These are phyloP conservation scores for Gossypium trilobum DNA, from an alignment of 441 rosid genomes.

Conservation along the genomic window DNA sequence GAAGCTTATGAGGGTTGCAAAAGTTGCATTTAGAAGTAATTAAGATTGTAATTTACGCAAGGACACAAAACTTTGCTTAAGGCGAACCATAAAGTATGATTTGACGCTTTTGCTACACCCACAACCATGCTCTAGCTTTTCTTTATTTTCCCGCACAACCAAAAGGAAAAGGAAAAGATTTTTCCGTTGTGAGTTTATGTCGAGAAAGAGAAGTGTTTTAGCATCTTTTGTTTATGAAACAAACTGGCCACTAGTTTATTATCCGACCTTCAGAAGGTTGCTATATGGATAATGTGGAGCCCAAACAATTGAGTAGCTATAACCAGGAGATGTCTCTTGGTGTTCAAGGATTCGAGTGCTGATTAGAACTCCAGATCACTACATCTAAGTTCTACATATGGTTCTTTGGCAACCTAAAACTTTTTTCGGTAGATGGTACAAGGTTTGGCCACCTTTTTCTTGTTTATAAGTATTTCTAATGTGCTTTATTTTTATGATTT, in stretches of 20 bases:
- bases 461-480: not conserved
- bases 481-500: not conserved
- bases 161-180: not conserved
- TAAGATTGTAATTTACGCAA: not conserved
- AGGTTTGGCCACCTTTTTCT: not conserved
- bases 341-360: not conserved
- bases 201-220: not conserved
- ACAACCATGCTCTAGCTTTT: not conserved
- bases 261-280: not conserved
- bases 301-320: not conserved
- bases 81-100: not conserved
- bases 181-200: not conserved
- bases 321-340: not conserved
- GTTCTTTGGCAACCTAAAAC: not conserved
- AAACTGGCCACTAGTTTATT: not conserved
- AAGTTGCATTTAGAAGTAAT: not conserved
- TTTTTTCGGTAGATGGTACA: not conserved
- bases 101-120: not conserved
- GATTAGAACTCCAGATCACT: not conserved
- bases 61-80: not conserved
- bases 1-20: not conserved
- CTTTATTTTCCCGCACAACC: not conserved
- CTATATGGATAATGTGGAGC: not conserved
- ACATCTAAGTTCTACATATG: not conserved
- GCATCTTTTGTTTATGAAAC: not conserved